These are phyloP conservation scores for Hygrophorus russula DNA, from an alignment of 768 basidiomycete genomes.

Conservation along the genomic window DNA sequence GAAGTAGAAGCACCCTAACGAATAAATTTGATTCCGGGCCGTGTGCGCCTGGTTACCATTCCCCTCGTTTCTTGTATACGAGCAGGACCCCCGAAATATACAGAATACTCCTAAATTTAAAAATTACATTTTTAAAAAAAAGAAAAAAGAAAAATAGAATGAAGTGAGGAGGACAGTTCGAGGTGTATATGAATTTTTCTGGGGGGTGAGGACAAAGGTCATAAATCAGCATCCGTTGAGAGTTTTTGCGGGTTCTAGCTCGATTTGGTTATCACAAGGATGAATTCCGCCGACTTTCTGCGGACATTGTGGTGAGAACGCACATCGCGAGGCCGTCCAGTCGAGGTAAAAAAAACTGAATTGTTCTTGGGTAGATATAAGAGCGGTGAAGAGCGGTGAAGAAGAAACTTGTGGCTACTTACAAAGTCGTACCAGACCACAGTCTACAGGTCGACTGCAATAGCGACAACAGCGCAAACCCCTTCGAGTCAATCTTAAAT, in stretches of 20 bases:
- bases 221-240: conserved; percentile 21
- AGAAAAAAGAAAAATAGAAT: neutral
- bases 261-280: conserved; percentile 21
- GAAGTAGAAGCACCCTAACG: conserved; percentile 14
- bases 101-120: too few relatives aligned
- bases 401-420: neutral
- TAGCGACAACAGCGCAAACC: conserved; percentile 37
- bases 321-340: conserved; percentile 18
- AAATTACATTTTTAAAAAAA: too few relatives aligned
- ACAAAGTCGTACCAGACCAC: conserved; percentile 19
- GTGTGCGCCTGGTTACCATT: conserved; percentile 8
- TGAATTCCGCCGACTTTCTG: conserved; percentile 13
- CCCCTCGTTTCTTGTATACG: neutral
- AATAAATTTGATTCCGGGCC: conserved; percentile 9
- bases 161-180: too few relatives aligned
- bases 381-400: conserved; percentile 28
- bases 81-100: neutral
- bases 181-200: conserved; percentile 3
- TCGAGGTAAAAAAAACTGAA: conserved; percentile 13
- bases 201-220: neutral
- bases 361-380: conserved; percentile 12
- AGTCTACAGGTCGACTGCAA: too few relatives aligned
- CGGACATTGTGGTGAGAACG: conserved; percentile 35
- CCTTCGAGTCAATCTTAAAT: conserved; percentile 40
- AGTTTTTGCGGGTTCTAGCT: conserved; percentile 28